Percentiles rank a stretch among this genome's conserved stretches.
phyloP scores from a whole-genome alignment of 1,284 basidiomycete species.

The Cronartium quercuum region DNA sequence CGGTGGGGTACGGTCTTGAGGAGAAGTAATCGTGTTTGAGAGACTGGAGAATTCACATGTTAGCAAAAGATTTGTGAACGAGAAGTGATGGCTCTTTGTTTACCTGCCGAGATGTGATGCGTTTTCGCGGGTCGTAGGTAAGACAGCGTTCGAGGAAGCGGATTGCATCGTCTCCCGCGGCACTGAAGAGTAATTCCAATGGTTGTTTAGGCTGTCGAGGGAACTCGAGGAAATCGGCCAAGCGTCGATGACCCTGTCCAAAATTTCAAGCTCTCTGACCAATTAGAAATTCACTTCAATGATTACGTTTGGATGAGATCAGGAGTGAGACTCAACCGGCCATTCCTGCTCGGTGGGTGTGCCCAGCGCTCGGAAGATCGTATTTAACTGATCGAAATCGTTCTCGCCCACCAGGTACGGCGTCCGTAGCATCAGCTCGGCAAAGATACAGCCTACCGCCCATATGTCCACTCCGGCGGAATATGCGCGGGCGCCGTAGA shows the following conservation, averaged over 20 bases:
- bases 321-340: slow-evolving; percentile 61
- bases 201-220: slow-evolving; percentile 75
- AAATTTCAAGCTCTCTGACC: neutral
- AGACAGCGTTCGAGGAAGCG: slow-evolving; percentile 75
- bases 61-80: neutral
- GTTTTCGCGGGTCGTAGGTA: slow-evolving; percentile 74
- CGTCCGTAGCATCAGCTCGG: slow-evolving; percentile 87
- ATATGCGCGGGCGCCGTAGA: slow-evolving; percentile 82
- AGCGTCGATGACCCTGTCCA: slow-evolving; percentile 69
- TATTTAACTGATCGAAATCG: slow-evolving; percentile 93
- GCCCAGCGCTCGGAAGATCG: slow-evolving; percentile 86
- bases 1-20: slow-evolving; percentile 68
- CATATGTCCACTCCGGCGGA: slow-evolving; percentile 83
- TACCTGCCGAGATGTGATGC: slow-evolving; percentile 74
- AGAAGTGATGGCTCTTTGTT: slow-evolving; percentile 17
- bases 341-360: slow-evolving; percentile 94
- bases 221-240: slow-evolving; percentile 80
- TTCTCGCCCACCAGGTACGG: slow-evolving; percentile 88
- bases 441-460: slow-evolving; percentile 93
- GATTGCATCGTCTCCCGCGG: slow-evolving; percentile 77
- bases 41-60: slow-evolving; percentile 53
- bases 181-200: slow-evolving; percentile 78
- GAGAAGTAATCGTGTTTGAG: slow-evolving; percentile 71
- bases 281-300: neutral
- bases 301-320: neutral